Evolutionary conservation across 2,329 filamentous ascomycete species (phyloP).

Genomic region (Pseudogymnoascus sp.): DNA sequence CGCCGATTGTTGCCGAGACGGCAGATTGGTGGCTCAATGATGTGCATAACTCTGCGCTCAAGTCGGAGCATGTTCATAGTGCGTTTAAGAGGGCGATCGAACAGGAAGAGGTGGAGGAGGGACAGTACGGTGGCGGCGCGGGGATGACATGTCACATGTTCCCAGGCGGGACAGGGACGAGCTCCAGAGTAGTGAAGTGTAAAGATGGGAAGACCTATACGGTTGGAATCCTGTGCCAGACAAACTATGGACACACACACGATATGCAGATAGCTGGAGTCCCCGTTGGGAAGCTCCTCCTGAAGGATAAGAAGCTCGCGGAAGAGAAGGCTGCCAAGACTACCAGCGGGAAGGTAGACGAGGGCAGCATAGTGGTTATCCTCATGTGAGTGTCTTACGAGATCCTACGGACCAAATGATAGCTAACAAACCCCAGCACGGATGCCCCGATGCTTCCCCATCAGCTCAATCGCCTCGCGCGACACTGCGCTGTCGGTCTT

Average conservation of each 20-base stretch:
- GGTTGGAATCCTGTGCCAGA: constrained; percentile 54
- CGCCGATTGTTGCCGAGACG: constrained; percentile 54
- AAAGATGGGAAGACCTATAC: constrained; percentile 42
- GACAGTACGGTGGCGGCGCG: constrained; percentile 58
- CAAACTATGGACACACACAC: constrained; percentile 53
- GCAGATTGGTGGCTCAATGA: constrained; percentile 57
- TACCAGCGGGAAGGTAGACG: constrained; percentile 42
- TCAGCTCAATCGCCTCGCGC: constrained; percentile 50
- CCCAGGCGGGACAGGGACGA: constrained; percentile 60
- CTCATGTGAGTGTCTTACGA: constrained; percentile 33
- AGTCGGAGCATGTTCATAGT: constrained; percentile 43
- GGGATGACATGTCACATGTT: constrained; percentile 60
- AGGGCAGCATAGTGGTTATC: constrained; percentile 55
- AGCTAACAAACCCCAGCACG: constrained; percentile 31
- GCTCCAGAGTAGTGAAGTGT: constrained; percentile 48
- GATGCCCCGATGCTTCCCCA: constrained; percentile 51
- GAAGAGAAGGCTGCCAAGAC: constrained; percentile 26
- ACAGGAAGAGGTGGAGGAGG: constrained; percentile 47
- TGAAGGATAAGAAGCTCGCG: constrained; percentile 37
- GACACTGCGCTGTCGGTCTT: constrained; percentile 54
- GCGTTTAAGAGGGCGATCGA: constrained; percentile 45
- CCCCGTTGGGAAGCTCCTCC: constrained; percentile 51
- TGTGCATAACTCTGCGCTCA: constrained; percentile 46
- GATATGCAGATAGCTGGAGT: constrained; percentile 53
- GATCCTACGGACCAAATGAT: not conserved